Conservation (phyloP, 2,329 filamentous ascomycete species). For the Arthrinium puccinioides region DNA sequence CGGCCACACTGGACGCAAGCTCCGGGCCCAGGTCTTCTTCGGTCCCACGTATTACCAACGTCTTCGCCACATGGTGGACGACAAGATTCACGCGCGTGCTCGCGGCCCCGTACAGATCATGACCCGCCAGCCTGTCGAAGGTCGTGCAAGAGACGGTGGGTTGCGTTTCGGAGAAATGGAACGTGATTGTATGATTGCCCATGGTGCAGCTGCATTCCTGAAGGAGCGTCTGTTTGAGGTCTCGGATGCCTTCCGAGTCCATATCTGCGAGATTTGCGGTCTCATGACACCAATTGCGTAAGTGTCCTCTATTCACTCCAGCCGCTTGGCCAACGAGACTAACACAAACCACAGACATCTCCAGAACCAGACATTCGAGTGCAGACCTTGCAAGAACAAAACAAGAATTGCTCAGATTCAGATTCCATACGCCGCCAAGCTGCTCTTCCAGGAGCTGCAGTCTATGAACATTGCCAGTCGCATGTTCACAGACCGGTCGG, state of each 20-base stretch:
- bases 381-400: constrained; percentile 97
- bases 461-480: constrained; percentile 97
- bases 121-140: constrained; percentile 94
- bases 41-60: constrained; percentile 98
- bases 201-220: constrained; percentile 91
- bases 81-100: constrained; percentile 99
- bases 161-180: constrained; percentile 99
- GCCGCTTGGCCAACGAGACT: constrained; percentile 15
- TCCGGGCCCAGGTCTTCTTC: constrained; percentile 91
- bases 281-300: constrained; percentile 99
- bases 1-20: constrained; percentile 89
- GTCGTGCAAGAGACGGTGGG: constrained; percentile 95
- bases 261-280: constrained; percentile 97
- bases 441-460: constrained; percentile 95
- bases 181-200: constrained; percentile 99
- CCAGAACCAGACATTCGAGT: constrained; percentile 93
- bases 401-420: constrained; percentile 97
- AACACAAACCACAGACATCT: constrained; percentile 59
- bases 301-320: constrained; percentile 35
- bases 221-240: constrained; percentile 98
- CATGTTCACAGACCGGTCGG: constrained; percentile 87
- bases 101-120: constrained; percentile 95
- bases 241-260: constrained; percentile 94
- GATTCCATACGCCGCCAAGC: constrained; percentile 94
- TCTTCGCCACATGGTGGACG: constrained; percentile 97